Percentiles rank a stretch among this genome's conserved stretches.
phyloP scores from a whole-genome alignment of 495 filamentous ascomycete species.

The Penicillium argentinense region DNA sequence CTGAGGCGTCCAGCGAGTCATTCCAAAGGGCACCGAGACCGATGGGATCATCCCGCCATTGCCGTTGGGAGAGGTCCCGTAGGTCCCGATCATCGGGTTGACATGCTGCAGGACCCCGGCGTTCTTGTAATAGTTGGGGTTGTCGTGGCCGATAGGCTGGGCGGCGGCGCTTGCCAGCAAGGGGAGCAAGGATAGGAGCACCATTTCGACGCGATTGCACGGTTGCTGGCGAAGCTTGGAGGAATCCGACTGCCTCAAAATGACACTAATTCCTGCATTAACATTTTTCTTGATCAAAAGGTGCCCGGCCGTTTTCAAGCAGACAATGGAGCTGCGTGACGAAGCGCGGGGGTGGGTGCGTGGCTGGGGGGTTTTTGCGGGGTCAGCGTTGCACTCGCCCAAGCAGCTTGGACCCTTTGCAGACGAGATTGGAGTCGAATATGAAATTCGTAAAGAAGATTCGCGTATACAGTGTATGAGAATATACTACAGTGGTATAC shows the following conservation, averaged over 20 bases:
- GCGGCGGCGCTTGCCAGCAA: not conserved
- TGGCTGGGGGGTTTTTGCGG: slow-evolving; percentile 2
- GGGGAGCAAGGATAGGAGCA: not conserved
- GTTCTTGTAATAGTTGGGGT: slow-evolving; percentile 10
- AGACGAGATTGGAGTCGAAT: too few species aligned
- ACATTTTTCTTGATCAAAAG: not conserved
- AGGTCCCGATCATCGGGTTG: slow-evolving; percentile 27
- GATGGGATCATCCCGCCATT: slow-evolving; percentile 33
- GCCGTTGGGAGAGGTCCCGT: slow-evolving; percentile 19
- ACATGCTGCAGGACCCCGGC: slow-evolving; percentile 20
- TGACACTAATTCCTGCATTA: too few species aligned
- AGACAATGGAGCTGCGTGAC: not conserved
- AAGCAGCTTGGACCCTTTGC: too few species aligned
- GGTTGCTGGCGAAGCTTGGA: not conserved
- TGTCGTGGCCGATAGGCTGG: slow-evolving; percentile 3
- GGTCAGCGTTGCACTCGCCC: slow-evolving; percentile 4
- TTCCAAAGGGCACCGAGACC: slow-evolving; percentile 24
- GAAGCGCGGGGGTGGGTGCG: not conserved
- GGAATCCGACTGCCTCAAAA: too few species aligned
- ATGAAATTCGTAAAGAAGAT: too few species aligned
- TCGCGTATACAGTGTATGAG: too few species aligned
- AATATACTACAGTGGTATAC: too few species aligned
- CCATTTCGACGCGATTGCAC: not conserved
- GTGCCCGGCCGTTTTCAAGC: not conserved
- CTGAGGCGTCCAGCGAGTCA: slow-evolving; percentile 33